These are phyloP conservation scores for Pichia rugopelliculosa DNA, from an alignment of 805 yeast genomes.

Conservation along the genomic window DNA sequence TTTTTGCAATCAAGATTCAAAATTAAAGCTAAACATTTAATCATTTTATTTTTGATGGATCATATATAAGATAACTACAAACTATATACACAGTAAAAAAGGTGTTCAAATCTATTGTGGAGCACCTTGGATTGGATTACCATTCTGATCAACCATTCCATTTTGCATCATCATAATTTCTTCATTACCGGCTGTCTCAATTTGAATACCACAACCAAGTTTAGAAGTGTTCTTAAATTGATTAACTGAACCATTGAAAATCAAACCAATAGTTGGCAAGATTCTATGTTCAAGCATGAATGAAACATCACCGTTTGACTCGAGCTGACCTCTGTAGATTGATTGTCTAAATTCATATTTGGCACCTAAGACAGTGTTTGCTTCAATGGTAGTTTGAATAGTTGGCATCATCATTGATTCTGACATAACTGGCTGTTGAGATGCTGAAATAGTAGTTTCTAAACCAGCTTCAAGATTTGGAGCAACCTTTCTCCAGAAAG, in stretches of 20 bases:
- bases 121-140: slow-evolving; percentile 80
- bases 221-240: slow-evolving; percentile 72
- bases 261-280: slow-evolving; percentile 80
- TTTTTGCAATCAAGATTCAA: not conserved
- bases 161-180: slow-evolving; percentile 88
- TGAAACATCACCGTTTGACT: slow-evolving; percentile 83
- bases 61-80: slow-evolving; percentile 7
- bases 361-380: slow-evolving; percentile 89
- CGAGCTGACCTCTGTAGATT: slow-evolving; percentile 90
- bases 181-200: slow-evolving; percentile 92
- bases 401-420: slow-evolving; percentile 65
- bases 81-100: slow-evolving; percentile 6
- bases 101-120: slow-evolving; percentile 31
- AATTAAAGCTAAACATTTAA: not conserved
- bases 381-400: slow-evolving; percentile 80
- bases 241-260: slow-evolving; percentile 87
- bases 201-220: slow-evolving; percentile 90
- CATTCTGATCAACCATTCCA: slow-evolving; percentile 74
- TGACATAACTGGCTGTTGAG: slow-evolving; percentile 68
- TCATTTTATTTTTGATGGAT: not conserved
- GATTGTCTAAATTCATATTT: slow-evolving; percentile 97
- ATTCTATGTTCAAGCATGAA: slow-evolving; percentile 90
- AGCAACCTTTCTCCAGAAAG: slow-evolving; percentile 91
- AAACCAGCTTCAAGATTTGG: slow-evolving; percentile 93
- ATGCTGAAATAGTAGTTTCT: slow-evolving; percentile 76